Evolutionary conservation across 2,329 filamentous ascomycete species (phyloP).

Genomic region (Paraconiothyrium sp.): DNA sequence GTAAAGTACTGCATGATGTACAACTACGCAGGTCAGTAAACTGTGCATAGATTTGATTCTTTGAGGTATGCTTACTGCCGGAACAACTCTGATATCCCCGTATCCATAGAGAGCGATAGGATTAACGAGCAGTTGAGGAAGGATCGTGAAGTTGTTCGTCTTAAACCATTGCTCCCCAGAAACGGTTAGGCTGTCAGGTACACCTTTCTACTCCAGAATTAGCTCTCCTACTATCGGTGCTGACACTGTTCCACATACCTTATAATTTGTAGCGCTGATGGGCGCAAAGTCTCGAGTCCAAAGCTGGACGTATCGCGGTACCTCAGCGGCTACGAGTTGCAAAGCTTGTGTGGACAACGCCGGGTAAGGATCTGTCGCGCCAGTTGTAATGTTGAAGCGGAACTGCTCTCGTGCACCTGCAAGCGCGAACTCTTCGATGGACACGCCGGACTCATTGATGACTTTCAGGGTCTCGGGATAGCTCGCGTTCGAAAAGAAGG

Average conservation of each 20-base stretch:
- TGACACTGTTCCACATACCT: conserved; percentile 36
- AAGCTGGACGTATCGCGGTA: conserved; percentile 44
- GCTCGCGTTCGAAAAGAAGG: conserved; percentile 50
- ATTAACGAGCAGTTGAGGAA: conserved; percentile 47
- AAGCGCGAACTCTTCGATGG: conserved; percentile 42
- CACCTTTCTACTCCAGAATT: conserved; percentile 44
- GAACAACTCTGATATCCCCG: conserved; percentile 49
- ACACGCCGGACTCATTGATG: conserved; percentile 44
- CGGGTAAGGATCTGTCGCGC: conserved; percentile 36
- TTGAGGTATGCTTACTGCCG: conserved; percentile 45
- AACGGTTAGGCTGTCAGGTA: conserved; percentile 47
- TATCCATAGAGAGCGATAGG: conserved; percentile 50
- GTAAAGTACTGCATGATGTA: conserved; percentile 52
- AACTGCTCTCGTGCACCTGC: conserved; percentile 45
- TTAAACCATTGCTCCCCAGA: conserved; percentile 47
- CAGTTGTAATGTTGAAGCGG: conserved; percentile 45
- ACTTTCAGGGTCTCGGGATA: conserved; percentile 49
- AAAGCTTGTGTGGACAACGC: conserved; percentile 34
- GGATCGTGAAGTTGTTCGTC: conserved; percentile 47
- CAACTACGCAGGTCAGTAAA: conserved; percentile 42
- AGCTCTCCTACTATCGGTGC: conserved; percentile 23
- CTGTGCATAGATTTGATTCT: conserved; percentile 25
- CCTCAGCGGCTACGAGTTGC: conserved; percentile 39
- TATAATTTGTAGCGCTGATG: conserved; percentile 45
- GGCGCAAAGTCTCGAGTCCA: conserved; percentile 46